Evolutionary conservation across 768 basidiomycete genomes (phyloP).

Genomic region (Pluteus cervinus): DNA sequence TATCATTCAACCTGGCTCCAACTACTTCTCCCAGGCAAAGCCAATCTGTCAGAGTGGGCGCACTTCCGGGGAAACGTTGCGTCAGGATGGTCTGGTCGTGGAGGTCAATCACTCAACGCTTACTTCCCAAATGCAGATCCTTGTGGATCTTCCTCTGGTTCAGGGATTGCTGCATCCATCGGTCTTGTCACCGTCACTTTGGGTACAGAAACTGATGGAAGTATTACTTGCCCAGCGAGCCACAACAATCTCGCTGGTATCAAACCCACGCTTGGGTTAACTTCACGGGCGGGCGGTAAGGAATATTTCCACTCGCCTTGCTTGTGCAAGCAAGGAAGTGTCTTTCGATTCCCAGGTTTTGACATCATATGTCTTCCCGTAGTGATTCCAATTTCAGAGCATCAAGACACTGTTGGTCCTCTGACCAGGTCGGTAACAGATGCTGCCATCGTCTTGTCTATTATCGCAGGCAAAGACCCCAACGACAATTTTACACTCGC

Average conservation of each 20-base stretch:
- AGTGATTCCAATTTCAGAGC: constrained; percentile 53
- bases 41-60: constrained; percentile 51
- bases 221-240: constrained; percentile 46
- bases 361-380: neutral
- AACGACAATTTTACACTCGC: constrained; percentile 49
- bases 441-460: constrained; percentile 47
- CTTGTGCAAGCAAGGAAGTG: no score
- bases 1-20: neutral
- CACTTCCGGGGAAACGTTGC: constrained; percentile 40
- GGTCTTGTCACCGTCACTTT: constrained; percentile 43
- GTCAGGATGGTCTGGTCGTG: constrained; percentile 54
- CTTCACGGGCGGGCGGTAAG: constrained; percentile 52
- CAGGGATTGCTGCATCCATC: constrained; percentile 47
- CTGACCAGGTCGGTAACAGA: constrained; percentile 48
- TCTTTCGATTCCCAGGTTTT: neutral
- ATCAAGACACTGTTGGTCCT: constrained; percentile 58
- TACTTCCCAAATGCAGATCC: constrained; percentile 48
- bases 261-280: constrained; percentile 55
- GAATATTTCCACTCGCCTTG: neutral
- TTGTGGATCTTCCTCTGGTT: constrained; percentile 55
- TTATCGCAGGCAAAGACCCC: constrained; percentile 49
- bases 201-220: constrained; percentile 48
- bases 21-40: constrained; percentile 34
- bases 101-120: constrained; percentile 44
- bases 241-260: constrained; percentile 54